Percentiles rank a stretch among this genome's conserved stretches.
These are phyloP conservation scores for Neoscytalidium dimidiatum DNA, from an alignment of 2,329 filamentous ascomycete genomes.

Conservation along the genomic window DNA sequence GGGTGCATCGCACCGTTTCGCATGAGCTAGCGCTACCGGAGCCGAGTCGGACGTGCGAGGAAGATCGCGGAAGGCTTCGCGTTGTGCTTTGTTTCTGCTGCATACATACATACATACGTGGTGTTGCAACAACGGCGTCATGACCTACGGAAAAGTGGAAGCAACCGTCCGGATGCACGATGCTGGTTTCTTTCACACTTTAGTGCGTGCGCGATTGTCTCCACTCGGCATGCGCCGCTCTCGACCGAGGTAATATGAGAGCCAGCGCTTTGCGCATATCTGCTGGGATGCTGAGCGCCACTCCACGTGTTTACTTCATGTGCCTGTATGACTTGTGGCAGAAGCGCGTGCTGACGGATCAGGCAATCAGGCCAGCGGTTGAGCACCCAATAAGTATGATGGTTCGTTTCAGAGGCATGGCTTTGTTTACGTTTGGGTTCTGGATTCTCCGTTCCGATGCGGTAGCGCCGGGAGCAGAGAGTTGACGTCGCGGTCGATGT, in stretches of 20 bases:
- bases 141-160: background rate
- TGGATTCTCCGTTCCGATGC: conserved; percentile 4
- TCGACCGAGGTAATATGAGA: background rate
- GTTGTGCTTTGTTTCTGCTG: conserved; percentile 7
- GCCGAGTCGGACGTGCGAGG: background rate
- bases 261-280: background rate
- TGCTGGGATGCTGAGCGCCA: background rate
- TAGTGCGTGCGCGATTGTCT: background rate
- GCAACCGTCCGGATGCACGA: background rate
- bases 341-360: background rate
- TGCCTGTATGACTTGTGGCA: background rate
- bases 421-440: background rate
- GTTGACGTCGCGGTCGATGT: background rate
- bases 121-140: background rate
- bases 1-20: background rate
- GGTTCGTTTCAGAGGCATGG: background rate
- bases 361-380: background rate
- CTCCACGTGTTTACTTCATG: background rate
- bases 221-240: background rate
- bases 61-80: conserved; percentile 13
- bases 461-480: background rate
- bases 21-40: background rate
- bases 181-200: background rate
- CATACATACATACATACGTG: background rate
- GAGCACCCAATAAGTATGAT: background rate